These are phyloP conservation scores for Solanum hybrid DNA, from an alignment of 305 asterid species.

Conservation along the genomic window DNA sequence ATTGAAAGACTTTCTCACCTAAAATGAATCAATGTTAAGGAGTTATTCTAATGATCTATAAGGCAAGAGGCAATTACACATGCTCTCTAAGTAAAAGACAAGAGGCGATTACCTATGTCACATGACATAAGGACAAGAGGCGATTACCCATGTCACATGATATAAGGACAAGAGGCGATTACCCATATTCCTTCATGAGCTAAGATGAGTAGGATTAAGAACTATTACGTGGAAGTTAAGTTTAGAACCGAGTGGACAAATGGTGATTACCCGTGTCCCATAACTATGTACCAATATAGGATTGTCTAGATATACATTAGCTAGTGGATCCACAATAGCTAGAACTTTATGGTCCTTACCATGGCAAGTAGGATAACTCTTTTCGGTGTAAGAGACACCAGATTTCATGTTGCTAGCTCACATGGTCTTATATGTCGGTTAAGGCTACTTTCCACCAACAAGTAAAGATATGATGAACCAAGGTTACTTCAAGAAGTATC, in stretches of 20 bases:
- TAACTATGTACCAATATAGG: not conserved
- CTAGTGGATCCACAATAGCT: not conserved
- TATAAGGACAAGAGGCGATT: not conserved
- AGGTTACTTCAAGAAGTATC: not conserved
- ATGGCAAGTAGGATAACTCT: not conserved
- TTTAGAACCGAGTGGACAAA: not conserved
- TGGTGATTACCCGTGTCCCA: not conserved
- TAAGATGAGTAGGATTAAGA: too few species aligned
- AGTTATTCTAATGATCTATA: too few species aligned
- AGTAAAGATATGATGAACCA: not conserved
- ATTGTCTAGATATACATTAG: not conserved
- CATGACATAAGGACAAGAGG: too few species aligned
- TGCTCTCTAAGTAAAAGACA: not conserved
- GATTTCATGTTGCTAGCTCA: not conserved
- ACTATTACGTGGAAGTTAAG: not conserved
- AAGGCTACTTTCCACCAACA: not conserved
- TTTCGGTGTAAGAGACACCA: not conserved
- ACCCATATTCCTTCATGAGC: not conserved
- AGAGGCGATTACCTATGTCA: too few species aligned
- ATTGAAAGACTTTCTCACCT: not conserved
- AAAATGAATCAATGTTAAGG: not conserved
- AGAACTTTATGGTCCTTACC: not conserved
- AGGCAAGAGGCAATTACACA: not conserved
- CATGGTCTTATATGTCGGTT: not conserved
- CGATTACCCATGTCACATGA: not conserved